Percentiles rank a stretch among this genome's conserved stretches.
phyloP scores from a whole-genome alignment of 1,284 basidiomycete species.

The Pascua sp. region DNA sequence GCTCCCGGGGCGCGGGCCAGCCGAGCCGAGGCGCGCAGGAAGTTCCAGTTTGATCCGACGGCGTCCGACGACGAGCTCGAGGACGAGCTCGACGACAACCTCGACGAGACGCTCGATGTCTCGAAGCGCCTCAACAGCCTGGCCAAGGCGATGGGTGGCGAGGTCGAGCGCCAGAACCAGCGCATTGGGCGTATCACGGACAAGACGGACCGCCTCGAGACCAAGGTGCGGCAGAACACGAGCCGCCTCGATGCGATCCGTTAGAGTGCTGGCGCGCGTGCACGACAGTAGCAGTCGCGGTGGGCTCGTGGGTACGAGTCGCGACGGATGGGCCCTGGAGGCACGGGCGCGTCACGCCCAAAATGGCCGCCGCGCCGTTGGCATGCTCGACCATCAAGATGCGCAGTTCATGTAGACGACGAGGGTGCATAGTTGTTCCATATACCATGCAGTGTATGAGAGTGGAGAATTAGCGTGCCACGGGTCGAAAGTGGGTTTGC shows the following conservation, averaged over 20 bases:
- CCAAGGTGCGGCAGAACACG: conserved; percentile 48
- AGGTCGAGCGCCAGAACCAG: conserved; percentile 48
- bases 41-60: conserved; percentile 92
- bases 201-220: conserved; percentile 50
- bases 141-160: conserved; percentile 61
- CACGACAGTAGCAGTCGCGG: neutral
- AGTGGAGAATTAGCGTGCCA: no score
- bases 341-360: no score
- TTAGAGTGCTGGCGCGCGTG: conserved; percentile 14
- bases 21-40: conserved; percentile 31
- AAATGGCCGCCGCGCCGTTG: no score
- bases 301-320: no score
- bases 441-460: no score
- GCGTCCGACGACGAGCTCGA: conserved; percentile 88
- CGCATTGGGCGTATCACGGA: conserved; percentile 47
- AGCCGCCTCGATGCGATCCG: conserved; percentile 47
- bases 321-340: no score
- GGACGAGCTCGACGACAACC: conserved; percentile 78
- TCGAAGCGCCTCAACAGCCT: conserved; percentile 80
- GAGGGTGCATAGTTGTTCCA: no score
- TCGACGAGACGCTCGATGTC: conserved; percentile 80
- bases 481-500: no score
- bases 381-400: no score
- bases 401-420: no score
- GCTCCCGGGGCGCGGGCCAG: neutral